Evolutionary conservation across 306 rosid species (phyloP).

Genomic region (Datisca glomerata): DNA sequence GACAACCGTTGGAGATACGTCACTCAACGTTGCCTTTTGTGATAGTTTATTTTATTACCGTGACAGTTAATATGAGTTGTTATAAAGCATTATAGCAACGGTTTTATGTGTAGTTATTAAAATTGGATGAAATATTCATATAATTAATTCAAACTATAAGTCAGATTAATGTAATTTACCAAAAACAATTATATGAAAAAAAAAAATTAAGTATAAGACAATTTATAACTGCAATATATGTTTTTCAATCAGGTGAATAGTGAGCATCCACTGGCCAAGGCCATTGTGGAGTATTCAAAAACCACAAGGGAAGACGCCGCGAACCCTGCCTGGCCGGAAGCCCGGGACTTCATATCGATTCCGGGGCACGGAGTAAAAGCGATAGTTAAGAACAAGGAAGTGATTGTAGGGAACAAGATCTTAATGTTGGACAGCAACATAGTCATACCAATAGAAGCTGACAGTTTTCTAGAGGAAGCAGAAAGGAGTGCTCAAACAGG

Average conservation of each 20-base stretch:
- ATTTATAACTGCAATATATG: too few species aligned
- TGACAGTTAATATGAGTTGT: too few species aligned
- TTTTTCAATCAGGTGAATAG: conserved; percentile 54
- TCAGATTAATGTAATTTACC: too few species aligned
- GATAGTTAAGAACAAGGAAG: conserved; percentile 7
- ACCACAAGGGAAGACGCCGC: conserved; percentile 23
- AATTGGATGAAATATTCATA: too few species aligned
- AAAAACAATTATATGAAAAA: too few species aligned
- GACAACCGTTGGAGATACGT: too few species aligned
- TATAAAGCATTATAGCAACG: too few species aligned
- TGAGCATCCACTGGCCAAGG: conserved; percentile 80
- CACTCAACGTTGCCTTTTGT: too few species aligned
- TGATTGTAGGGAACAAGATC: conserved; percentile 55
- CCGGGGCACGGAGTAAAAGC: conserved; percentile 80
- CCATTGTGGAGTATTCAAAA: conserved; percentile 64
- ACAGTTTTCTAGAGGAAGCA: conserved; percentile 43
- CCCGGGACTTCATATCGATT: conserved; percentile 43
- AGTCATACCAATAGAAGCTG: conserved; percentile 36
- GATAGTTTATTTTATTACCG: too few species aligned
- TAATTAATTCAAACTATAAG: too few species aligned
- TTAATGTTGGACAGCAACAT: conserved; percentile 43
- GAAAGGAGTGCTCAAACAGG: conserved; percentile 70
- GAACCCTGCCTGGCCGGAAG: conserved; percentile 53
- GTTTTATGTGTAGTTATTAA: too few species aligned
- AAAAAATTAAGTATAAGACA: too few species aligned